Evolutionary conservation across 148 eudicot species (phyloP).

Genomic region (Rhododendron vialii): DNA sequence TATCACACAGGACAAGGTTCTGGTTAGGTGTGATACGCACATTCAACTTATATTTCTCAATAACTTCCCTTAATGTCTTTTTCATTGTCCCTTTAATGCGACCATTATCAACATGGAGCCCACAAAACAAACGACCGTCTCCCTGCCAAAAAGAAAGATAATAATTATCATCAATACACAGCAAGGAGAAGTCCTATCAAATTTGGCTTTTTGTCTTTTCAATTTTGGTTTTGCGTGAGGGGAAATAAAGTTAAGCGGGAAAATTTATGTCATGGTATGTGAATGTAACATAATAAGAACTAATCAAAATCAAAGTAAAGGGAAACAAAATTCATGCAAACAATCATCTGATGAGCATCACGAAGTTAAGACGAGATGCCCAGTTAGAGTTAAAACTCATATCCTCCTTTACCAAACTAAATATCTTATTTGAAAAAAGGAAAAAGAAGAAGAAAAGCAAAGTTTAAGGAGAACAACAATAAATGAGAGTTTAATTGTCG

Average conservation of each 20-base stretch:
- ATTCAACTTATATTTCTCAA: slow-evolving; percentile 85
- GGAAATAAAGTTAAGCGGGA: neutral
- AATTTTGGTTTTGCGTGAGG: neutral
- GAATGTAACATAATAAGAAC: neutral
- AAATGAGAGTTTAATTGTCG: neutral
- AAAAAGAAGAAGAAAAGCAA: neutral
- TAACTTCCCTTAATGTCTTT: slow-evolving; percentile 72
- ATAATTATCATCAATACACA: neutral
- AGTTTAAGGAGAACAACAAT: neutral
- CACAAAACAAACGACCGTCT: slow-evolving; percentile 79
- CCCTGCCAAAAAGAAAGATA: slow-evolving; percentile 45
- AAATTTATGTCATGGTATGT: neutral
- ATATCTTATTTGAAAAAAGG: neutral
- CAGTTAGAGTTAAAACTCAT: neutral
- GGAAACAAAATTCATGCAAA: neutral
- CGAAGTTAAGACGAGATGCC: neutral
- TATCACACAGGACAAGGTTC: slow-evolving; percentile 80
- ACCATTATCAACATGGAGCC: slow-evolving; percentile 92
- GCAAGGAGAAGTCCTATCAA: neutral
- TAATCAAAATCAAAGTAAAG: neutral
- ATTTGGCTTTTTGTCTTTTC: neutral
- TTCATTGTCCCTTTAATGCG: slow-evolving; percentile 85
- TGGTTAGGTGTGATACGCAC: slow-evolving; percentile 97
- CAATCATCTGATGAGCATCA: neutral
- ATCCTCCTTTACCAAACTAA: neutral